Evolutionary conservation across 78 protist genomes (phyloP).

Genomic region (Speleostelium caveatum): DNA sequence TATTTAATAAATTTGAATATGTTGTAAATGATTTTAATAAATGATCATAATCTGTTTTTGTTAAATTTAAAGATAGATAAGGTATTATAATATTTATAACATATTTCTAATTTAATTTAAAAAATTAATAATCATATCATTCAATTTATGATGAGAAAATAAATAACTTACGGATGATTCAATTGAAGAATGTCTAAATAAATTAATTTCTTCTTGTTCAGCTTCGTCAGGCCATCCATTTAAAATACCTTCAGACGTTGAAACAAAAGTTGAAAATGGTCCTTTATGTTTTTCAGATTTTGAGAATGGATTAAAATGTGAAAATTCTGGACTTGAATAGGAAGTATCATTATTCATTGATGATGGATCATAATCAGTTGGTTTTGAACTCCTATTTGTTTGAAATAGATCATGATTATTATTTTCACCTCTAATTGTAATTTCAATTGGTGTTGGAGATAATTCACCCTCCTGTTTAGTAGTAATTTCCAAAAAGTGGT

Average conservation of each 20-base stretch:
- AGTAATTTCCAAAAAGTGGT: not conserved
- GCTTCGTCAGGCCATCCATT: slow-evolving; percentile 70
- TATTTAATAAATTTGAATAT: not conserved
- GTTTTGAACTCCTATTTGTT: not conserved
- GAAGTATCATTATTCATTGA: not conserved
- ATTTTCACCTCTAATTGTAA: slow-evolving; percentile 28
- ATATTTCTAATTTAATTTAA: slow-evolving; percentile 48
- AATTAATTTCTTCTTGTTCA: slow-evolving; percentile 54
- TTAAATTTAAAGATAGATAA: slow-evolving; percentile 1
- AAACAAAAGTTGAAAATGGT: slow-evolving; percentile 61
- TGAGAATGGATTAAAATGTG: slow-evolving; percentile 66
- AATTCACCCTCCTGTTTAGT: slow-evolving; percentile 1
- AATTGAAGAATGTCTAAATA: slow-evolving; percentile 63
- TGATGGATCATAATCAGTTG: not conserved
- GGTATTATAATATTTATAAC: slow-evolving; percentile 45
- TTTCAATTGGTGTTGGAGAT: slow-evolving; percentile 44
- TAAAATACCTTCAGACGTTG: slow-evolving; percentile 52
- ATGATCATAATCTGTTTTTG: slow-evolving; percentile 6
- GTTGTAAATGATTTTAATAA: slow-evolving; percentile 5
- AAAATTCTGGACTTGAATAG: slow-evolving; percentile 5
- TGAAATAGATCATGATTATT: not conserved
- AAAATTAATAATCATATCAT: not conserved
- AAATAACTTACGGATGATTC: slow-evolving; percentile 71
- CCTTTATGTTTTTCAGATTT: slow-evolving; percentile 50
- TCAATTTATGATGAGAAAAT: not conserved